Evolutionary conservation across 192 early-diverging fungal species (phyloP), one percentile per base, ranked within the genome.

Genomic region (Oehlia diaphana): DNA sequence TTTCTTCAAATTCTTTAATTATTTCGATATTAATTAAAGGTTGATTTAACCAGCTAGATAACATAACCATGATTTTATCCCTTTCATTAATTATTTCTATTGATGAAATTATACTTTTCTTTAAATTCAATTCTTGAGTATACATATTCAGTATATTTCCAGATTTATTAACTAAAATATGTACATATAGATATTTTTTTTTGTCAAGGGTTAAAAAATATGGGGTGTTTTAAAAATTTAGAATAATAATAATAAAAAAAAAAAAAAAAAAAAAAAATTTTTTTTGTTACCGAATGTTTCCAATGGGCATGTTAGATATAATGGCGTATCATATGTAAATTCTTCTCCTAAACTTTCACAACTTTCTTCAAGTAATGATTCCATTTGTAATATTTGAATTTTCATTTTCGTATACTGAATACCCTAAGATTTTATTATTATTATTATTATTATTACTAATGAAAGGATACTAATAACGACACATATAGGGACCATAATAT

Each of bases 11-110:
- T n/a, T 80, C 75, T 4, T 71, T 70, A 23, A 82, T 39, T 9
- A 35, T 64, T 12, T 83, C 74, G 1, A 61, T 6, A 39, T 84
- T 77, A 33, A 86, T 78, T 67, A 79, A 82, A 6, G 85, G 85
- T 50, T 84, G 83, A 72, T 86, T 86, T 23, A 86, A 72, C 85
- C 85, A 86, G n/a, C 80, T 77, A 2, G 83, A 84, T n/a, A 86
- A 79, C 31, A 86, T 42, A 23, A 86, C 78, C 83, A 86, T 86
- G 3, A 79, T 81, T 65, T 86, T 70, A 35, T 86, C 80, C 31
- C 81, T 81, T 37, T 81, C 83, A 13, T 68, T 53, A 21, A 78
- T 68, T 37, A 26, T 19, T 19, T 35, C 33, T 21, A 69, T 50
- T 16, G 50, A 35, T 42, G 21, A 50, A 23, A 70, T 35, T 44